Base-by-base conservation (phyloP, 352 stramenopile species). In the Pythium phragmiticola region DNA sequence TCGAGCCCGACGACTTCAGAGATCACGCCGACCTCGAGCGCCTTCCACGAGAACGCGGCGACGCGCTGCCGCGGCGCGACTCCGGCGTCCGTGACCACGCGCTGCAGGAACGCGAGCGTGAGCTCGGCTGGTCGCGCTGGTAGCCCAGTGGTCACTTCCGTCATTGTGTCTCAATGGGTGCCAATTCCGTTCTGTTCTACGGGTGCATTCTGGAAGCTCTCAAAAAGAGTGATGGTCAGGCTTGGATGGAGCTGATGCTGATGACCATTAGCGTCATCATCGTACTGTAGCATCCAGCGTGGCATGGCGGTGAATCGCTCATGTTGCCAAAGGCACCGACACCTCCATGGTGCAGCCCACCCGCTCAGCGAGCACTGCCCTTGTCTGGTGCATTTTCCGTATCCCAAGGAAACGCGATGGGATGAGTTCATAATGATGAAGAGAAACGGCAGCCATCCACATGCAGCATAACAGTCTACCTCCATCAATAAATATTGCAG, bases 11-110 rank as follows among this genome's bases (percentile, higher is more conserved):
- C 81, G 16, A 94, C 85, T 39, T 90, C 80, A 7, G 83, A 89
- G 61, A 94, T 88, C 28, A 94, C 85, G 19, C 85, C 85, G 12
- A 88, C 63, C 61, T 92, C 86, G 69, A 94, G 82, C 28, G 78
- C 61, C 46, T 75, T 68, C 79, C 81, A 89, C 13, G 84, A 63
- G 64, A 90, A 88, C 43, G 68, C 62, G 19, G 56, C 34, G n/a
- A 89, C 73, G 9, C 52, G 60, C 46, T 77, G 60, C 4, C 49
- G 65, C 12, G 66, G 57, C 33, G 45, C 23, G 6, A 48, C 30
- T 36, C 63, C 61, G 8, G 55, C 58, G 23, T 55, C 56, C 8
- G 30, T 74, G 45, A 70, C 28, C 46, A 68, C 45, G 26, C 51
- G 54, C 56, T 87, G 71, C 58, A 92, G 68, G 60, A 90, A 90